Base-by-base conservation (phyloP, 169 alveolate species). In the Babesia sp. region DNA sequence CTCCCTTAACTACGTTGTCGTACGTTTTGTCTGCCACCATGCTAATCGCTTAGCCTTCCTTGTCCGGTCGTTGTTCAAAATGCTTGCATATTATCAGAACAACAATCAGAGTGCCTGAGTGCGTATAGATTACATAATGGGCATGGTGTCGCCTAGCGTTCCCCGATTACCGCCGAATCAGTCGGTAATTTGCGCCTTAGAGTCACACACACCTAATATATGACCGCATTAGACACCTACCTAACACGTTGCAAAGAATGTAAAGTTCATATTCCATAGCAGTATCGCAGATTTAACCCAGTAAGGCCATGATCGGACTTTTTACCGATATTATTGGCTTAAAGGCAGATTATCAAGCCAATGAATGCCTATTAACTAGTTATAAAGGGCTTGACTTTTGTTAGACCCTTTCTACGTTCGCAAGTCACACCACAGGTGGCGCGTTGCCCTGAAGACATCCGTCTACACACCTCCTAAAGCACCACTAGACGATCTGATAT, bases 1-100 rank as follows among this genome's bases (percentile, higher is more conserved):
- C 60, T 0, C 86, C 86, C 31, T 46, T 41, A 16, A 77, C 66
- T 37, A 70, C 73, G 51, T 64, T 77, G 41, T 77, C 86, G 66
- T 77, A 77, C 2, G 79, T 77, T 34, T 53, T 55, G 53, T 76
- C 85, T 16, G 63, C 63, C 63, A 45, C 64, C 73, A 41, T 69
- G 26, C 42, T 77, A 54, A 12, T 37, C 29, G 50, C 33, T 37
- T 34, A 36, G 41, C 33, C 42, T n/a, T 50, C 41, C 66, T 3
- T 46, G 12, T 45, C 42, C 24, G 29, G 29, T 12, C 26, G 48
- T 24, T n/a, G 48, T 26, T 64, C 50, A 33, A 26, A 46, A 56
- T 64, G 74, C 33, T 64, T 64, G 18, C 61, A 64, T 5, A 64
- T 44, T 22, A 64, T 64, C 33, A 64, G 20, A 11, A 50, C 59